A percentile compares a stretch with the other conserved stretches of the same genome.
Evolutionary conservation across 805 yeast species (phyloP).

Genomic region (Candida ipomoeae): DNA sequence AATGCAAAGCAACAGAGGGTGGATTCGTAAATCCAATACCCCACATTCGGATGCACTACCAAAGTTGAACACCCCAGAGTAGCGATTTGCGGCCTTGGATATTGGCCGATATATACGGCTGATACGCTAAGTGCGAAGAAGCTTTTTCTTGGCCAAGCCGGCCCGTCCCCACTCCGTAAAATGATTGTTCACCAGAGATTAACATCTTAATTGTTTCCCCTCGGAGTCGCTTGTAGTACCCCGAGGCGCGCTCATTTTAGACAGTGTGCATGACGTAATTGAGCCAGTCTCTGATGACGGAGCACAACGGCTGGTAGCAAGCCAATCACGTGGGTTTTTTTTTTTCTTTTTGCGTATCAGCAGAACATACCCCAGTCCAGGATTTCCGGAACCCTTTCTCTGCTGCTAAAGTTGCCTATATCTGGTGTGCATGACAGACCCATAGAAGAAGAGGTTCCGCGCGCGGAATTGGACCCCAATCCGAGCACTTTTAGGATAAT

Average conservation of each 20-base stretch:
- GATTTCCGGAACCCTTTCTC: too few species aligned
- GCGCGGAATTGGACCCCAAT: not conserved
- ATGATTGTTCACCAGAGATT: not conserved
- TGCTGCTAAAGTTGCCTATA: not conserved
- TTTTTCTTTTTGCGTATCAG: too few species aligned
- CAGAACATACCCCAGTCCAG: too few species aligned
- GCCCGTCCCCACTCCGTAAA: not conserved
- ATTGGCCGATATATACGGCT: not conserved
- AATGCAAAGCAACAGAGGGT: not conserved
- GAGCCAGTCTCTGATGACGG: not conserved
- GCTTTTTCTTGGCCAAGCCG: not conserved
- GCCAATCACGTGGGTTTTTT: not conserved
- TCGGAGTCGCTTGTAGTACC: not conserved
- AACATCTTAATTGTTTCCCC: not conserved
- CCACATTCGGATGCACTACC: conserved; percentile 1
- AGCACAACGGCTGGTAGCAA: not conserved
- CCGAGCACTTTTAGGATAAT: not conserved
- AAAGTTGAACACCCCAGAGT: not conserved
- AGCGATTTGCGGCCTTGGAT: not conserved
- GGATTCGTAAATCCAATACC: conserved; percentile 1
- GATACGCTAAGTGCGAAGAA: not conserved
- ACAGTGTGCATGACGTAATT: not conserved
- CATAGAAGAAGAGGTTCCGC: not conserved
- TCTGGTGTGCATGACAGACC: not conserved
- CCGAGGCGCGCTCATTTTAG: conserved; percentile 2